Evolutionary conservation across 768 basidiomycete species (phyloP).

Genomic region (Boletus tomentosulus): DNA sequence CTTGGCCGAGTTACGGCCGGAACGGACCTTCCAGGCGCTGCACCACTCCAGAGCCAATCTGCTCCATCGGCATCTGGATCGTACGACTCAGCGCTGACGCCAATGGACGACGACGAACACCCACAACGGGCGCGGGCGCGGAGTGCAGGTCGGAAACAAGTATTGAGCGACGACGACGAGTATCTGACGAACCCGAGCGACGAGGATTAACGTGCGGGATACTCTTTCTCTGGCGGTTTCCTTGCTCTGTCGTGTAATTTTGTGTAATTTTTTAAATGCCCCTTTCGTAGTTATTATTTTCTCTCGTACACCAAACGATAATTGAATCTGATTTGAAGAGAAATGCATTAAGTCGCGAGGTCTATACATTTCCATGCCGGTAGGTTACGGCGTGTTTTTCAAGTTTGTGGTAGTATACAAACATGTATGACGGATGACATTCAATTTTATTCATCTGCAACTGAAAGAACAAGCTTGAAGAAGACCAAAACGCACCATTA

Average conservation of each 20-base stretch:
- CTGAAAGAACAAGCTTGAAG: too few species aligned
- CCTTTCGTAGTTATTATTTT: slow-evolving; percentile 4
- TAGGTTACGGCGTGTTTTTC: too few species aligned
- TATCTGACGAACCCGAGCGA: slow-evolving; percentile 69
- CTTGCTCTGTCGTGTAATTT: slow-evolving; percentile 11
- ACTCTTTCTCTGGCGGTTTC: neutral
- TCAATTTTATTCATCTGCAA: too few species aligned
- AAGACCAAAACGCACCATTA: too few species aligned
- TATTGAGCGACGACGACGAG: slow-evolving; percentile 64
- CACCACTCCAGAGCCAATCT: slow-evolving; percentile 31
- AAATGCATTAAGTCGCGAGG: neutral
- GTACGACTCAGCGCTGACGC: slow-evolving; percentile 66
- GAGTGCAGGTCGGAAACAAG: slow-evolving; percentile 63
- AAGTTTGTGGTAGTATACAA: too few species aligned
- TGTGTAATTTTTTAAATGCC: slow-evolving; percentile 7
- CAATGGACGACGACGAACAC: slow-evolving; percentile 79
- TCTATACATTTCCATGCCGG: neutral
- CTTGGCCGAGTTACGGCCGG: slow-evolving; percentile 63
- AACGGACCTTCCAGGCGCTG: slow-evolving; percentile 73
- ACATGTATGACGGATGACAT: too few species aligned
- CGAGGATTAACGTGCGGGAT: slow-evolving; percentile 44
- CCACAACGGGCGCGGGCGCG: slow-evolving; percentile 52
- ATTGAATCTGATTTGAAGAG: neutral
- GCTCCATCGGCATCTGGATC: slow-evolving; percentile 40
- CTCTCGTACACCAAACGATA: slow-evolving; percentile 2